A percentile compares a stretch with the other conserved stretches of the same genome.
Evolutionary conservation across 169 alveolate species (phyloP).

Genomic region (Blepharisma undulans): DNA sequence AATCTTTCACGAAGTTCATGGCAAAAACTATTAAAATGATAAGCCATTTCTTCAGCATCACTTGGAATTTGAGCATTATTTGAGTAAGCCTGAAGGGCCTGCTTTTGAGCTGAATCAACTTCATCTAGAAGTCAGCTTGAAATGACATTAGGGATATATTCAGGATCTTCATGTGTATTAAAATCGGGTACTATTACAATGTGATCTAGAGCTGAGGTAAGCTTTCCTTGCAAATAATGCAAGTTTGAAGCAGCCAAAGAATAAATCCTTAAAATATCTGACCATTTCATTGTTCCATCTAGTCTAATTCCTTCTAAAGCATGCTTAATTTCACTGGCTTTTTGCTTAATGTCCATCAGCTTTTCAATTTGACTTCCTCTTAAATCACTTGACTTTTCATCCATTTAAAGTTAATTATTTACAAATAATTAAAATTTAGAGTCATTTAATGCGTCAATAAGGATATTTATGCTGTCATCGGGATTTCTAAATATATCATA

Average conservation of each 20-base stretch:
- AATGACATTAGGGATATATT: background rate
- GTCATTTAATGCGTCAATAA: background rate
- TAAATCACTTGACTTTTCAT: background rate
- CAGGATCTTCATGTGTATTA: background rate
- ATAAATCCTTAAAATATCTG: background rate
- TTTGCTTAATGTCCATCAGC: background rate
- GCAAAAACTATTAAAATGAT: background rate
- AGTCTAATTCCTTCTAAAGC: background rate
- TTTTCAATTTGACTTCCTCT: background rate
- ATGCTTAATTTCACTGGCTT: slow-evolving; percentile 2
- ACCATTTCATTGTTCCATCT: background rate
- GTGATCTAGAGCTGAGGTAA: background rate
- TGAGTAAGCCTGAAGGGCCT: background rate
- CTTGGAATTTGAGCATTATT: background rate
- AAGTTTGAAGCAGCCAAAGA: background rate
- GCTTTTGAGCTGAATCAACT: background rate
- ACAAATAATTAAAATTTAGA: background rate
- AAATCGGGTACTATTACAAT: background rate
- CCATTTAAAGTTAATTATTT: background rate
- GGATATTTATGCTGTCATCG: background rate
- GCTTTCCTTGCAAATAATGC: background rate
- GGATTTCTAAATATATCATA: background rate
- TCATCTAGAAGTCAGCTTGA: background rate
- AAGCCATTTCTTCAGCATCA: background rate
- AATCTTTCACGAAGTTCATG: background rate